A percentile compares a stretch with the other conserved stretches of the same genome.
phyloP scores from a whole-genome alignment of 495 filamentous ascomycete species.

The Xylaria acuta region DNA sequence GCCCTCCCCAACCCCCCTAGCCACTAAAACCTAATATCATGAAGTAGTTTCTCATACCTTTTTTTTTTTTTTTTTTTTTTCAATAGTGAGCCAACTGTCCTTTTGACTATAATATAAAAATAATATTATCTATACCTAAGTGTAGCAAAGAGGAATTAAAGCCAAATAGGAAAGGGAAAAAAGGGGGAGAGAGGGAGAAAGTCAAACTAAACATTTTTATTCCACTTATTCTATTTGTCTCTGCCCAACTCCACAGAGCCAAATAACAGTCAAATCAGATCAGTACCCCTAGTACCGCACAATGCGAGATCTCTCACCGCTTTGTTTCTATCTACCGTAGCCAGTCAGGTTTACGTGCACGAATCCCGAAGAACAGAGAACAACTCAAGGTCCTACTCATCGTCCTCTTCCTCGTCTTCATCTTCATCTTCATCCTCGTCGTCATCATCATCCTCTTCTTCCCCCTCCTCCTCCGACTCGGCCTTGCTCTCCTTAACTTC shows the following conservation, averaged over 20 bases:
- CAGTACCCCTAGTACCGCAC: neutral
- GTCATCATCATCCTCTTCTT: neutral
- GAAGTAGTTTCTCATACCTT: too few relatives aligned
- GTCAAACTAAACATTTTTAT: neutral
- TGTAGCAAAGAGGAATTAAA: neutral
- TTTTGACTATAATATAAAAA: too few relatives aligned
- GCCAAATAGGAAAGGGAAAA: neutral
- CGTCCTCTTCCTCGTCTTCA: neutral
- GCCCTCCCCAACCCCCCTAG: too few relatives aligned
- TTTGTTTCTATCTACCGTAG: neutral
- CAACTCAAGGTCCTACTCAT: neutral
- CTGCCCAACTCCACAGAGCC: neutral
- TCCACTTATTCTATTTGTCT: neutral
- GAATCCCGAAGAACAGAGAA: neutral
- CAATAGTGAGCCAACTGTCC: too few relatives aligned
- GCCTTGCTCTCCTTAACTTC: neutral
- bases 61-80: too few relatives aligned
- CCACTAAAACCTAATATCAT: too few relatives aligned
- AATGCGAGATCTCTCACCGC: neutral
- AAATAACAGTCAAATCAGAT: neutral
- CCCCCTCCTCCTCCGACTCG: slow-evolving; percentile 3
- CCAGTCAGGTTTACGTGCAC: neutral
- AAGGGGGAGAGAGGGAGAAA: neutral
- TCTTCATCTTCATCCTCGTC: neutral
- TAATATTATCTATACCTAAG: too few relatives aligned